Conservation (phyloP, 768 basidiomycete genomes). For the Boletales sp. region DNA sequence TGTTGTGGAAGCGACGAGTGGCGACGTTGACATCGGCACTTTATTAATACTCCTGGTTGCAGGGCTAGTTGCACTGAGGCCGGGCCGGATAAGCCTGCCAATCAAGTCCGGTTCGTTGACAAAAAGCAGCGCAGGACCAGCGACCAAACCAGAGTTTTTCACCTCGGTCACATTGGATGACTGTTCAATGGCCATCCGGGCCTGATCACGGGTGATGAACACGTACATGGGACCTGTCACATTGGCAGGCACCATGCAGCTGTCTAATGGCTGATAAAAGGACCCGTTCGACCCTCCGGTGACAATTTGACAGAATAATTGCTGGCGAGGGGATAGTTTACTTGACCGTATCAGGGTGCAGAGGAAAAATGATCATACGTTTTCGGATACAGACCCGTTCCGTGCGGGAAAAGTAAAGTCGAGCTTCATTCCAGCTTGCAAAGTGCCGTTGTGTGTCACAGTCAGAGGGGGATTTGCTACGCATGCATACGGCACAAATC, state of each 20-base stretch:
- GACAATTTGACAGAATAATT: slow-evolving; percentile 73
- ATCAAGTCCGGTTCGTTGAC: slow-evolving; percentile 56
- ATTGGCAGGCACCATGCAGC: slow-evolving; percentile 62
- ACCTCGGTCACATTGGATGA: slow-evolving; percentile 37
- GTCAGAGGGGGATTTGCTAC: slow-evolving; percentile 57
- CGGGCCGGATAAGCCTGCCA: slow-evolving; percentile 41
- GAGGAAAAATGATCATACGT: slow-evolving; percentile 31
- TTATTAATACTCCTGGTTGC: neutral
- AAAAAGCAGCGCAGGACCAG: slow-evolving; percentile 68
- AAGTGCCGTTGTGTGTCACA: slow-evolving; percentile 60
- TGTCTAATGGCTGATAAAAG: slow-evolving; percentile 52
- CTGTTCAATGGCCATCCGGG: slow-evolving; percentile 52
- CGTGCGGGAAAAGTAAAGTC: slow-evolving; percentile 57
- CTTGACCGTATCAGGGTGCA: slow-evolving; percentile 2
- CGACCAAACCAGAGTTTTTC: slow-evolving; percentile 41
- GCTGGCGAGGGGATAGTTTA: slow-evolving; percentile 31
- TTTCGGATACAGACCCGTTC: slow-evolving; percentile 43
- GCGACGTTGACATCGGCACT: neutral
- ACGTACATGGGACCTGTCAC: slow-evolving; percentile 75
- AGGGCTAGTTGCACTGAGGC: slow-evolving; percentile 5
- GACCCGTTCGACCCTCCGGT: slow-evolving; percentile 55
- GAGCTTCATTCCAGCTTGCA: slow-evolving; percentile 56
- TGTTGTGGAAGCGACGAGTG: too few species aligned
- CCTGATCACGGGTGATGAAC: slow-evolving; percentile 59
- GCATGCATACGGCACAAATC: neutral